phyloP scores from a whole-genome alignment of 257 asterid species.

The Solanum gracilifrons region DNA sequence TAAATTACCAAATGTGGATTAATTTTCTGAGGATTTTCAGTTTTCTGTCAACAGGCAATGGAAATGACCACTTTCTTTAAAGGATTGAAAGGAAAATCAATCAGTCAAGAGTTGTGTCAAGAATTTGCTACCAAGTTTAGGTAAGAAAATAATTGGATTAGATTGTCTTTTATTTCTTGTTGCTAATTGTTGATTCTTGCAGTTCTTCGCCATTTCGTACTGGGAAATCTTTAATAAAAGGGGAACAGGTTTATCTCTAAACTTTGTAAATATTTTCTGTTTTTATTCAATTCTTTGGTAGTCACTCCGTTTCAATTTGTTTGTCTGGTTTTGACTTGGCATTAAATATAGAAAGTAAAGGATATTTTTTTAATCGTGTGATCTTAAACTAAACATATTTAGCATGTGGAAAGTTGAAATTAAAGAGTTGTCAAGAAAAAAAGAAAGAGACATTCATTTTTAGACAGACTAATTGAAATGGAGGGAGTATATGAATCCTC shows the following conservation, averaged over 20 bases:
- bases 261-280: not conserved
- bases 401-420: not conserved
- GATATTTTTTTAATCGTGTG: not conserved
- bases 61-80: slow-evolving; percentile 44
- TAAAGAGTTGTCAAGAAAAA: not conserved
- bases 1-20: not conserved
- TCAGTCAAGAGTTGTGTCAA: slow-evolving; percentile 32
- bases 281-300: not conserved
- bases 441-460: not conserved
- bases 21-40: not conserved
- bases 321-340: not conserved
- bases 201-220: slow-evolving; percentile 50
- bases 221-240: slow-evolving; percentile 31
- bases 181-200: slow-evolving; percentile 12
- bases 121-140: slow-evolving; percentile 62
- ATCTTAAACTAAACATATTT: too few species aligned
- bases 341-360: not conserved
- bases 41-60: slow-evolving; percentile 29
- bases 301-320: not conserved
- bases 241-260: slow-evolving; percentile 56
- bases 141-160: slow-evolving; percentile 4
- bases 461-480: not conserved
- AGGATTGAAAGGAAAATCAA: slow-evolving; percentile 24
- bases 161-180: not conserved
- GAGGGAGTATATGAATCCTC: not conserved